Conservation (phyloP, 306 rosid species). For the Fagus sylvatica region DNA sequence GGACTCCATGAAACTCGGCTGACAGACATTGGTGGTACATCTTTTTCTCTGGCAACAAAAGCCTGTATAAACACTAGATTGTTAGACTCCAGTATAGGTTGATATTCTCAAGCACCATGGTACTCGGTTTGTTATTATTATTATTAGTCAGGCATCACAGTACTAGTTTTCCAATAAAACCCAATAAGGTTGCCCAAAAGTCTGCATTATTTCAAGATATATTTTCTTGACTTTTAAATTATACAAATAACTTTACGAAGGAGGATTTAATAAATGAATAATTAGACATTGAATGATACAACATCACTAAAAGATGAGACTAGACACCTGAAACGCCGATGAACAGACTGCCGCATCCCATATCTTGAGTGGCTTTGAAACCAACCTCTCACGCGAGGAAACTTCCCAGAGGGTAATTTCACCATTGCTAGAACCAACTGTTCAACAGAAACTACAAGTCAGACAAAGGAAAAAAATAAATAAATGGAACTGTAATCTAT, state of each 20-base stretch:
- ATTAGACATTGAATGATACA: constrained; percentile 5
- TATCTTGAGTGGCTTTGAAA: constrained; percentile 75
- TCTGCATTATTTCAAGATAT: constrained; percentile 11
- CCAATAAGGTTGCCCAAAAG: constrained; percentile 5
- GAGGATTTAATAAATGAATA: constrained; percentile 18
- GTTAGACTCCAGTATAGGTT: constrained; percentile 35
- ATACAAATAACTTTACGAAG: constrained; percentile 13
- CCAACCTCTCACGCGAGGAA: constrained; percentile 60
- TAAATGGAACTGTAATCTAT: constrained; percentile 10
- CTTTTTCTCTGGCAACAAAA: constrained; percentile 45
- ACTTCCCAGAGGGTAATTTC: constrained; percentile 88
- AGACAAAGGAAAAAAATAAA: not conserved
- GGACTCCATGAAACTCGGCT: constrained; percentile 89
- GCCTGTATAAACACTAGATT: constrained; percentile 51
- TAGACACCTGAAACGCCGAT: constrained; percentile 68
- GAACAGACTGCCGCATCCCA: constrained; percentile 59
- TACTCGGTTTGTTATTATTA: not conserved
- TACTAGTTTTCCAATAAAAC: too few relatives aligned
- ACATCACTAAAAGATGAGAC: constrained; percentile 5
- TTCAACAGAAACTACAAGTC: constrained; percentile 22
- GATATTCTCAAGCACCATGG: constrained; percentile 29
- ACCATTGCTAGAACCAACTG: constrained; percentile 82
- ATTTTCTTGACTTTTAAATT: constrained; percentile 2
- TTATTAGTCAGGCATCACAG: constrained; percentile 3
- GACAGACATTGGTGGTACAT: constrained; percentile 49